Evolutionary conservation across 352 stramenopile species (phyloP).

Genomic region (Halophytophthora polymorphica): DNA sequence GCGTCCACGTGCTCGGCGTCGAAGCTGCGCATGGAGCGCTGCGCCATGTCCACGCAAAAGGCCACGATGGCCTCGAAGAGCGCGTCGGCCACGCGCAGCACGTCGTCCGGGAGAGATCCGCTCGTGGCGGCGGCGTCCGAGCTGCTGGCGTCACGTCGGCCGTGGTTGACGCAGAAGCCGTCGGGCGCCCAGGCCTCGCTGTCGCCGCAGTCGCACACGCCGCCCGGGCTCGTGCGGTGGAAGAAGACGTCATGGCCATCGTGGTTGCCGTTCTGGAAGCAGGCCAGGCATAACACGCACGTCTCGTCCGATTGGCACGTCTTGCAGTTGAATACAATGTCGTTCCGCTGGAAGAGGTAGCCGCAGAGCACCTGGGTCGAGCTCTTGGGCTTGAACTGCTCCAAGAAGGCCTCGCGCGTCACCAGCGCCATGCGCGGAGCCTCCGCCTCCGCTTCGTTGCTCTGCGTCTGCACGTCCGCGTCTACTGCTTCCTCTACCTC

Average conservation of each 20-base stretch:
- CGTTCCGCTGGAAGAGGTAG: slow-evolving; percentile 95
- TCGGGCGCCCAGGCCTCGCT: slow-evolving; percentile 94
- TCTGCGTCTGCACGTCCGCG: slow-evolving; percentile 7
- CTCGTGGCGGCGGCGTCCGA: slow-evolving; percentile 7
- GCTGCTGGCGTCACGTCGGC: slow-evolving; percentile 24
- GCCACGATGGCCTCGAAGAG: slow-evolving; percentile 73
- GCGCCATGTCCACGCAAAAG: slow-evolving; percentile 74
- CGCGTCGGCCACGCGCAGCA: slow-evolving; percentile 53
- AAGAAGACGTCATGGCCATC: slow-evolving; percentile 92
- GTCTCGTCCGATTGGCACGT: slow-evolving; percentile 97
- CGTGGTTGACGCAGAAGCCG: slow-evolving; percentile 94
- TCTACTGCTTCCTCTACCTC: slow-evolving; percentile 1
- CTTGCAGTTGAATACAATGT: slow-evolving; percentile 98
- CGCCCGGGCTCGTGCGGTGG: slow-evolving; percentile 68
- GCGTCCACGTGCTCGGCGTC: slow-evolving; percentile 53
- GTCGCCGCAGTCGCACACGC: slow-evolving; percentile 99
- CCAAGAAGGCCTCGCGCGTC: slow-evolving; percentile 54
- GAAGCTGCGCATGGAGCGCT: slow-evolving; percentile 68
- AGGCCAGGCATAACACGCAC: slow-evolving; percentile 96
- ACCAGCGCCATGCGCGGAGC: slow-evolving; percentile 19
- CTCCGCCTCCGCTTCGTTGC: slow-evolving; percentile 5
- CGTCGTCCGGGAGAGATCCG: slow-evolving; percentile 26
- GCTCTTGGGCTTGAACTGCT: slow-evolving; percentile 53
- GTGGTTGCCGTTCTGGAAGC: slow-evolving; percentile 95
- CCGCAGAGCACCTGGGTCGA: slow-evolving; percentile 82